Evolutionary conservation across 179 eudicot species (phyloP), one percentile per base, ranked within the genome.

Genomic region (Nepenthes alata): DNA sequence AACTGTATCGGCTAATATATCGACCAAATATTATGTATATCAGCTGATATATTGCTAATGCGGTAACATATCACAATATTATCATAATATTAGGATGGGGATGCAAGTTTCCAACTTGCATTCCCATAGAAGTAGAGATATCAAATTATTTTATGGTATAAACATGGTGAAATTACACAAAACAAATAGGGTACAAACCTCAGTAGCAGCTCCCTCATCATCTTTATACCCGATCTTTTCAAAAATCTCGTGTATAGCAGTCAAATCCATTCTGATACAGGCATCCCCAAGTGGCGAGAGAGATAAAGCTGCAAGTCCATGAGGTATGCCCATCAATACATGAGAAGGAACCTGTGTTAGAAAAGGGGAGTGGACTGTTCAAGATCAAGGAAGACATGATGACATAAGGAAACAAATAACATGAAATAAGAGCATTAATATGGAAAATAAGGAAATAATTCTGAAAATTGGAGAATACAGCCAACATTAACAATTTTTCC

Each of bases 121-220:
- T 7, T 7, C 8, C 45, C 2, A 41, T 7, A 41, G 45, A 41
- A 7, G 8, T 41, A 41, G 8, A 4, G 6, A 41, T 4, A 4
- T 4, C 5, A 4, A 41, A 4, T 4, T 4, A 4, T 41, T 4
- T 7, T 4, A 35, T 14, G 53, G 44, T 41, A 14, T 11, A 51
- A 11, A 14, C 3, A 51, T 14, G 14, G 55, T 57, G 2, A 37
- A 38, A 25, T 4, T 58, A 2, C 14, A 5, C 39, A 58, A n/a
- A 39, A 58, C 34, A 47, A 45, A 48, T 63, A 10, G 12, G 59
- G 61, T 58, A 74, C 79, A 65, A 76, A 90, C 95, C 97, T 90
- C 97, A 61, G 93, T 85, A 54, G 97, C 88, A 67, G 95, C 86
- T 64, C 96, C 96, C 70, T 86, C 94, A 2, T 88, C 96, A 76